Percentiles rank a stretch among this genome's conserved stretches.
Evolutionary conservation across 306 rosid genomes (phyloP).

Genomic region (Ammopiptanthus mongolicus): DNA sequence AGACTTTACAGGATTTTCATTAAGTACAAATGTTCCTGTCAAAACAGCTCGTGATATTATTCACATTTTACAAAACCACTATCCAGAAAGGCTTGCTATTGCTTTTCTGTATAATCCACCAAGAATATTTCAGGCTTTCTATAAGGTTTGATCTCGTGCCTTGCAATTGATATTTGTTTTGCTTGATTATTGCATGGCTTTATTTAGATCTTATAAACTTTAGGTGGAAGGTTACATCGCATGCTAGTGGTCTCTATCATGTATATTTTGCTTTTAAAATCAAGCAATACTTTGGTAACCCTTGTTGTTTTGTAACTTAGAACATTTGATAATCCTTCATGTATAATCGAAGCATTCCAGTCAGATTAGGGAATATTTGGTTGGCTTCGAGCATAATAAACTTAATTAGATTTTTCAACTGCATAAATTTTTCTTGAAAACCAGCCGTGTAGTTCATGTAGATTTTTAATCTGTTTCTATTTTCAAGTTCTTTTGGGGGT

Average conservation of each 20-base stretch:
- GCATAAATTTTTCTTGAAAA: neutral
- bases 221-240: constrained; percentile 1
- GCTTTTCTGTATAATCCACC: constrained; percentile 82
- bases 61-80: constrained; percentile 77
- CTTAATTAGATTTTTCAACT: neutral
- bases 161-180: constrained; percentile 1
- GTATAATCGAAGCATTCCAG: neutral
- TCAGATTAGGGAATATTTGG: neutral
- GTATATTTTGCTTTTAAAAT: constrained; percentile 16
- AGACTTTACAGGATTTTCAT: constrained; percentile 74
- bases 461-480: neutral
- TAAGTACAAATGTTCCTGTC: constrained; percentile 44
- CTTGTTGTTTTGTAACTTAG: neutral
- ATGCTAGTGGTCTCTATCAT: neutral
- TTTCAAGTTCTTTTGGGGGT: neutral
- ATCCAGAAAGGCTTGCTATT: constrained; percentile 87
- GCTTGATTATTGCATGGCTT: neutral
- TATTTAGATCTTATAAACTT: neutral
- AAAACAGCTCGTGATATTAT: constrained; percentile 73
- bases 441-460: neutral
- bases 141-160: constrained; percentile 53
- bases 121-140: constrained; percentile 80
- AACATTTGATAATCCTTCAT: neutral
- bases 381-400: neutral
- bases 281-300: neutral